A percentile compares a stretch with the other conserved stretches of the same genome.
Conservation (phyloP, 257 asterid genomes). For the Solanum pinnatisectum region DNA sequence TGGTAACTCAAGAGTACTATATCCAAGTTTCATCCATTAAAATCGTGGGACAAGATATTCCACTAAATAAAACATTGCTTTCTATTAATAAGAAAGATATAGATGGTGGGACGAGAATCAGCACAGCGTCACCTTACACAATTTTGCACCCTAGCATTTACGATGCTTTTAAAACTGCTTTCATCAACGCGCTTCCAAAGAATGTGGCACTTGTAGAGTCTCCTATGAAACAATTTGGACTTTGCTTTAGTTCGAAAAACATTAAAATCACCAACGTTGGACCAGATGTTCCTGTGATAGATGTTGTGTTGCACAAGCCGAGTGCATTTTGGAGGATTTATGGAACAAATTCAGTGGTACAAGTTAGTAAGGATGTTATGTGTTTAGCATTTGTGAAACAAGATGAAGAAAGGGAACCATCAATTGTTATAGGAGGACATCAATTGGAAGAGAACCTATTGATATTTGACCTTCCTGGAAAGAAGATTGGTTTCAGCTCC, state of each 20-base stretch:
- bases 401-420: background rate
- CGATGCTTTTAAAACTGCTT: background rate
- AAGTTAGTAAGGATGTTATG: background rate
- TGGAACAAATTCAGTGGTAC: background rate
- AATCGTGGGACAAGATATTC: background rate
- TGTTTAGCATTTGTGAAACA: background rate
- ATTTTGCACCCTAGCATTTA: background rate
- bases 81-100: background rate
- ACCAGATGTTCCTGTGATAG: background rate
- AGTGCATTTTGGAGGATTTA: background rate
- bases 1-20: background rate
- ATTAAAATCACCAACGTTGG: background rate
- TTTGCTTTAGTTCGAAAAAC: background rate
- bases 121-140: background rate
- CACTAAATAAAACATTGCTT: background rate
- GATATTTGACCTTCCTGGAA: background rate
- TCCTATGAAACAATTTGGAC: background rate
- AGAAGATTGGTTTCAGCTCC: background rate
- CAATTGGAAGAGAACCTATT: background rate
- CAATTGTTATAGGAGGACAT: background rate
- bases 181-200: background rate
- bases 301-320: background rate
- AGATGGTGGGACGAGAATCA: background rate
- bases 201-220: background rate
- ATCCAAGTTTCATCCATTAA: background rate